Evolutionary conservation across 495 filamentous ascomycete species (phyloP).

Genomic region (Tuber borchii): DNA sequence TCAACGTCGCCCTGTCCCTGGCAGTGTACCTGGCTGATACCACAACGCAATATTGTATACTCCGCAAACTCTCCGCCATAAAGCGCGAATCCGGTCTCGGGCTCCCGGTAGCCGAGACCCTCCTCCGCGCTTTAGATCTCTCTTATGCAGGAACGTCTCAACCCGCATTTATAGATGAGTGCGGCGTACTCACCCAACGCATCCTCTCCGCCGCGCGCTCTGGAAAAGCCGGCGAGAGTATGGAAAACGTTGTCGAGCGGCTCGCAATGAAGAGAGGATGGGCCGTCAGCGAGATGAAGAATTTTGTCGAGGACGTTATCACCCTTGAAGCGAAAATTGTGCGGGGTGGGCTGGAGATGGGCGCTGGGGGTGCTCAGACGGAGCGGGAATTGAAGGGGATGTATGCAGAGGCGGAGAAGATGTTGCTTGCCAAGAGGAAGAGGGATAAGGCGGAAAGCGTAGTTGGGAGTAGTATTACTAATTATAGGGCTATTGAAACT

Average conservation of each 20-base stretch:
- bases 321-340: slow-evolving; percentile 21
- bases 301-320: slow-evolving; percentile 23
- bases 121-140: slow-evolving; percentile 19
- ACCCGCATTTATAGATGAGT: slow-evolving; percentile 8
- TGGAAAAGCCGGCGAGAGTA: slow-evolving; percentile 19
- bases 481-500: not conserved
- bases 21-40: slow-evolving; percentile 11
- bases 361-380: slow-evolving; percentile 6
- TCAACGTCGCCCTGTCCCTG: slow-evolving; percentile 12
- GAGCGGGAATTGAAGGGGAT: slow-evolving; percentile 15
- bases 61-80: slow-evolving; percentile 23
- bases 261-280: slow-evolving; percentile 14
- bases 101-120: slow-evolving; percentile 14
- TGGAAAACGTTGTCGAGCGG: slow-evolving; percentile 16
- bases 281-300: slow-evolving; percentile 18
- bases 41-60: slow-evolving; percentile 19
- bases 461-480: not conserved
- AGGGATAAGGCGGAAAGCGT: not conserved
- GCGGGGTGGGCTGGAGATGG: slow-evolving; percentile 4
- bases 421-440: slow-evolving; percentile 11
- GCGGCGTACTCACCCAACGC: slow-evolving; percentile 17
- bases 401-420: slow-evolving; percentile 23
- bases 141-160: slow-evolving; percentile 10
- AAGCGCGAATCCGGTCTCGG: slow-evolving; percentile 23
- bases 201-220: slow-evolving; percentile 11